A percentile compares a stretch with the other conserved stretches of the same genome.
Conservation (phyloP, 352 stramenopile species). For the Paralagenidium karlingii region DNA sequence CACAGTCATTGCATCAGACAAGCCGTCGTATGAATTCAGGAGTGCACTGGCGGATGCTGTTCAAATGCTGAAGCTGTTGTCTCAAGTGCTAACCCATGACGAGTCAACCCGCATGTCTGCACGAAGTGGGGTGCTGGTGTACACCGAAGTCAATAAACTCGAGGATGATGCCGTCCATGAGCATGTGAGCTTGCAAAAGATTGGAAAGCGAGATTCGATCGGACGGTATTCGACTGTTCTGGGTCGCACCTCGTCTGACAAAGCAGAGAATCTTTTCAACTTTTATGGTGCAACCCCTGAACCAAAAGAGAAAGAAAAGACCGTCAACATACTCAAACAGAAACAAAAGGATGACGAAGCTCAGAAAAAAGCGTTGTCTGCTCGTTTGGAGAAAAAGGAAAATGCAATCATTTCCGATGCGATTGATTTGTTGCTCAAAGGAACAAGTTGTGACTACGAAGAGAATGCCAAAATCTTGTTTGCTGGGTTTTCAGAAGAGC, state of each 20-base stretch:
- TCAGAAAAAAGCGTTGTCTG: not conserved
- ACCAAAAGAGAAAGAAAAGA: not conserved
- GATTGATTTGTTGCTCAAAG: constrained; percentile 18
- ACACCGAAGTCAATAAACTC: constrained; percentile 13
- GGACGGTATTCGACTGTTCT: constrained; percentile 62
- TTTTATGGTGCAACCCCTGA: not conserved
- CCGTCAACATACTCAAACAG: constrained; percentile 6
- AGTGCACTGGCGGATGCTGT: constrained; percentile 66
- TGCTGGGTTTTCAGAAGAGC: constrained; percentile 42
- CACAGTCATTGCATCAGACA: constrained; percentile 53
- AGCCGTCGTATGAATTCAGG: constrained; percentile 44
- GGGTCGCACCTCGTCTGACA: constrained; percentile 34
- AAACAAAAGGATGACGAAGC: not conserved
- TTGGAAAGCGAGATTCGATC: constrained; percentile 26
- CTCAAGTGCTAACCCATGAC: constrained; percentile 56
- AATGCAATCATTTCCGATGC: constrained; percentile 12
- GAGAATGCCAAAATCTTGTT: constrained; percentile 15
- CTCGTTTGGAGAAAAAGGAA: constrained; percentile 8
- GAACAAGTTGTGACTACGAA: not conserved
- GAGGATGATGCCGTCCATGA: not conserved
- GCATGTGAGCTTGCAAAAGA: constrained; percentile 6
- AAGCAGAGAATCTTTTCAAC: constrained; percentile 30
- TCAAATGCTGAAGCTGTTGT: constrained; percentile 73
- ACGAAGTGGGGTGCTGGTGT: constrained; percentile 40
- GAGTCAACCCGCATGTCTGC: constrained; percentile 43